These are phyloP conservation scores for Bacterosira constricta DNA, from an alignment of 108 stramenopile species.

Conservation along the genomic window DNA sequence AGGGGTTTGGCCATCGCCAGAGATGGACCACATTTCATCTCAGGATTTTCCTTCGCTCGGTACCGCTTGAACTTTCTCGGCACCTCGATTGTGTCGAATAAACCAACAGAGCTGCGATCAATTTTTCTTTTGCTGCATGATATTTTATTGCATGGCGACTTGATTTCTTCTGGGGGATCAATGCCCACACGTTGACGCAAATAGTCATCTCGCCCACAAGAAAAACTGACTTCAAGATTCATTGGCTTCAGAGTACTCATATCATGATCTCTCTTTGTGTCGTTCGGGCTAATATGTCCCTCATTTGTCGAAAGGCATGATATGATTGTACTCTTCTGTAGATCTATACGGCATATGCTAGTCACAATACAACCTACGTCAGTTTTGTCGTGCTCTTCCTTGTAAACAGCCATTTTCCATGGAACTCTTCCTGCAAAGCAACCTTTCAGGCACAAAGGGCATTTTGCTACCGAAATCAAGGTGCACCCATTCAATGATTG, in stretches of 20 bases:
- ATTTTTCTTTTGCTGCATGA: not conserved
- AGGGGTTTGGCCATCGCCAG: not conserved
- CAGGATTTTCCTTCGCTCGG: not conserved
- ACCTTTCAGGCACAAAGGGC: slow-evolving; percentile 12
- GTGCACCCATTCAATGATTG: slow-evolving; percentile 19
- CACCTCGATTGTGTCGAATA: not conserved
- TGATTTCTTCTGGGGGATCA: slow-evolving; percentile 36
- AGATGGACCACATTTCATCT: not conserved
- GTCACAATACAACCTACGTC: not conserved
- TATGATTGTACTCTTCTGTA: not conserved
- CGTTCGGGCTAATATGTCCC: too few species aligned
- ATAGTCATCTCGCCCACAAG: not conserved
- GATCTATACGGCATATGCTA: not conserved
- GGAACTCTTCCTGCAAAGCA: slow-evolving; percentile 6
- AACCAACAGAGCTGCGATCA: not conserved
- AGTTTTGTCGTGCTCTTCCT: not conserved
- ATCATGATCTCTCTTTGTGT: too few species aligned
- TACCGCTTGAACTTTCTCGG: not conserved
- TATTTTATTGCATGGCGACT: not conserved
- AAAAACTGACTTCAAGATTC: slow-evolving; percentile 17
- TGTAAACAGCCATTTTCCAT: slow-evolving; percentile 3
- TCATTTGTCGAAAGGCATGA: too few species aligned
- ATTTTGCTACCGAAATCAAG: slow-evolving; percentile 12
- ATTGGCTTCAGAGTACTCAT: slow-evolving; percentile 18
- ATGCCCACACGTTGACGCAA: slow-evolving; percentile 11